Evolutionary conservation across 2,329 filamentous ascomycete genomes (phyloP), one percentile per base, ranked within the genome.

Genomic region (Pyrenophora tritici-repentis): DNA sequence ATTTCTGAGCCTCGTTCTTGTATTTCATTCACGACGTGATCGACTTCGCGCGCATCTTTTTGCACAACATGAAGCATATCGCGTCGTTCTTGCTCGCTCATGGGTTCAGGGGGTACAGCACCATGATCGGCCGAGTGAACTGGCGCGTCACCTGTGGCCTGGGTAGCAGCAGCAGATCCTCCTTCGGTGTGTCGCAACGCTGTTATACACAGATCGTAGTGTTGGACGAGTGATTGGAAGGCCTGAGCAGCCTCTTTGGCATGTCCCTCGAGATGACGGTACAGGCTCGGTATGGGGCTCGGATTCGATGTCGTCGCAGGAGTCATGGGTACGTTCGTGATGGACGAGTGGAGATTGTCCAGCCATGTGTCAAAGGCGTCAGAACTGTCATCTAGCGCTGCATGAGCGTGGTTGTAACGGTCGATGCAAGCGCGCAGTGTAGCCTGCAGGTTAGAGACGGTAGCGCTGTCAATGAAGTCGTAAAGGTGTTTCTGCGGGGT

Each of bases 171-270:
- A 53, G 77, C 77, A 9, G 76, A 75, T 8, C 79, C 78, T 50
- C 78, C 78, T 75, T 96, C 91, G 3, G 92, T 97, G 42, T 93
- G 91, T 53, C 91, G 89, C 36, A 97, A 87, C 1, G 93, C 93
- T 1, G 88, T 93, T 12, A 96, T 90, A 72, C 93, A 97, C 58
- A 96, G 84, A 72, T 97, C 93, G 70, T 96, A 97, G 74, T 97
- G 93, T 20, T 83, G 84, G 6, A 91, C 91, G 3, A 97, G 78
- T 1, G 88, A 91, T 49, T 90, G 84, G 1, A 97, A 83, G 4
- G 91, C 81, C 50, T 87, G 81, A 4, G 92, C 93, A 86, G 95
- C 93, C 63, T 87, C 85, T 56, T 89, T 86, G 0, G 92, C 92
- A 61, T 93, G 86, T 12, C 80, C 80, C 58, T 92, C 86, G 31